Evolutionary conservation across 2,329 filamentous ascomycete genomes (phyloP).

Genomic region (Fusarium fujikuroi): DNA sequence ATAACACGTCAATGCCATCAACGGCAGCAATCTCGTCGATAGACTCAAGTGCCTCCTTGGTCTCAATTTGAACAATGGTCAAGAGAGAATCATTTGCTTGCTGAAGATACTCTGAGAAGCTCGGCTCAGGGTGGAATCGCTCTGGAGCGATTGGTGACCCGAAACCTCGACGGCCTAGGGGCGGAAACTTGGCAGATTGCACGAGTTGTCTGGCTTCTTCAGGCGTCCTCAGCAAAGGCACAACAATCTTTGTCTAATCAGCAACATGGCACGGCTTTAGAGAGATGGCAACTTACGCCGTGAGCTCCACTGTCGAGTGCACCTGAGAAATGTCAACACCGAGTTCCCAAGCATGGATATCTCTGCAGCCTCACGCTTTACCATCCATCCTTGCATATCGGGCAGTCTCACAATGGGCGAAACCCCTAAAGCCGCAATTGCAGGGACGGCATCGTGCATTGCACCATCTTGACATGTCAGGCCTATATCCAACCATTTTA

Average conservation of each 20-base stretch:
- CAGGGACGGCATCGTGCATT: constrained; percentile 65
- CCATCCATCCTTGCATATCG: constrained; percentile 59
- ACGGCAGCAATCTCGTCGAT: constrained; percentile 71
- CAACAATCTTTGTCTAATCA: constrained; percentile 53
- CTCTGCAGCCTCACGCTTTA: constrained; percentile 51
- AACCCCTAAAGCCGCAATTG: constrained; percentile 59
- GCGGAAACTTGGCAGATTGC: constrained; percentile 62
- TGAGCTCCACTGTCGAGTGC: constrained; percentile 63
- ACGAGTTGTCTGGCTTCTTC: constrained; percentile 59
- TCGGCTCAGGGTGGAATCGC: constrained; percentile 56
- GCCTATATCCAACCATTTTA: neutral
- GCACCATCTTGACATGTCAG: constrained; percentile 51
- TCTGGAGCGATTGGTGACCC: constrained; percentile 60
- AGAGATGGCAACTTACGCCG: constrained; percentile 51
- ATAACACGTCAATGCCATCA: constrained; percentile 70
- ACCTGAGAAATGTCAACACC: constrained; percentile 42
- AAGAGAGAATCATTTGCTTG: constrained; percentile 63
- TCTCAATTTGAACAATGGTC: constrained; percentile 76
- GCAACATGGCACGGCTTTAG: neutral
- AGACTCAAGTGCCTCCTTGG: constrained; percentile 67
- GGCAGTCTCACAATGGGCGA: constrained; percentile 63
- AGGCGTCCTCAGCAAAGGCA: constrained; percentile 57
- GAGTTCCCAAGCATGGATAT: neutral
- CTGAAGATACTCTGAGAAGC: constrained; percentile 60
- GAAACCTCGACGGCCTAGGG: constrained; percentile 59